These are phyloP conservation scores for Fusarium sp. DNA, from an alignment of 2,329 filamentous ascomycete species.

Conservation along the genomic window DNA sequence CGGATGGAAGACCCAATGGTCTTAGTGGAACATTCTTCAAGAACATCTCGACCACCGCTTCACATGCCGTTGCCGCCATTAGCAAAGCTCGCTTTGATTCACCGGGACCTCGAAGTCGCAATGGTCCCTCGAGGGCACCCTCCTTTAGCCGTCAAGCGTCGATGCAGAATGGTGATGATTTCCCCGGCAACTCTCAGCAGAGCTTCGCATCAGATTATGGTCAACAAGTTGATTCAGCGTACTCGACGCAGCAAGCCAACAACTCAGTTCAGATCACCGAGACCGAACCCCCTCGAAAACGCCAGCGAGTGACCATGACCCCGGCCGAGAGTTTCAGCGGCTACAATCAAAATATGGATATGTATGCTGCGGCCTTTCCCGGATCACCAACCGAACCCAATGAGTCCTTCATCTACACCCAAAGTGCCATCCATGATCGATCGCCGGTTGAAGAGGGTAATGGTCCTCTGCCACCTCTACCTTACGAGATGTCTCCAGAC, in stretches of 20 bases:
- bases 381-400: slow-evolving; percentile 85
- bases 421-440: slow-evolving; percentile 62
- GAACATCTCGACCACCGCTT: slow-evolving; percentile 94
- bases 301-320: slow-evolving; percentile 72
- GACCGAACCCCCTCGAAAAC: slow-evolving; percentile 85
- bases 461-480: slow-evolving; percentile 75
- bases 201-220: slow-evolving; percentile 84
- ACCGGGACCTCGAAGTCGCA: slow-evolving; percentile 77
- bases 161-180: slow-evolving; percentile 78
- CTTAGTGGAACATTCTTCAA: slow-evolving; percentile 93
- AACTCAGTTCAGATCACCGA: slow-evolving; percentile 59
- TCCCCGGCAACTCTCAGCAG: slow-evolving; percentile 85
- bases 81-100: slow-evolving; percentile 97
- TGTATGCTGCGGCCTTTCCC: slow-evolving; percentile 66
- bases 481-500: slow-evolving; percentile 72
- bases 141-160: slow-evolving; percentile 81
- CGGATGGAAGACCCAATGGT: slow-evolving; percentile 77
- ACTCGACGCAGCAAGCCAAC: slow-evolving; percentile 72
- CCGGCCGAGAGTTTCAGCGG: slow-evolving; percentile 72
- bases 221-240: slow-evolving; percentile 79
- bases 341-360: slow-evolving; percentile 64
- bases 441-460: slow-evolving; percentile 65
- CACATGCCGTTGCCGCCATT: slow-evolving; percentile 93
- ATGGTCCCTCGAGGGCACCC: slow-evolving; percentile 75
- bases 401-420: slow-evolving; percentile 81